A percentile compares a stretch with the other conserved stretches of the same genome.
phyloP scores from a whole-genome alignment of 2,329 filamentous ascomycete genomes.

The Pestalotiopsis sp. region DNA sequence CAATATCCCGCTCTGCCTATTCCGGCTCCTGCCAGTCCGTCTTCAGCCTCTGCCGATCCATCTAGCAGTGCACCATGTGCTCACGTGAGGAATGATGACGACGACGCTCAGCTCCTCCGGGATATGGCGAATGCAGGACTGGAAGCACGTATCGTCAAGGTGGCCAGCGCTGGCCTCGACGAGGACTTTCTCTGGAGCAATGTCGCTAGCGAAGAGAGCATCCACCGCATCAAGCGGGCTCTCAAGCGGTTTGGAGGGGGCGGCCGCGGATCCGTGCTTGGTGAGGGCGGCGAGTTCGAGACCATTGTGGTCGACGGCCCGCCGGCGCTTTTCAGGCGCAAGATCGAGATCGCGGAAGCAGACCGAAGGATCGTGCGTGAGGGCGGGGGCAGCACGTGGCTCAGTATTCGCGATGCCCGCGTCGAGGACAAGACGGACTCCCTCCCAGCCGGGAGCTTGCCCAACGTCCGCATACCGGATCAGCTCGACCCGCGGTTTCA shows the following conservation, averaged over 20 bases:
- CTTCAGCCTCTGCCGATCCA: constrained; percentile 20
- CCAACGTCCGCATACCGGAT: constrained; percentile 57
- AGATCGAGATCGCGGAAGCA: constrained; percentile 63
- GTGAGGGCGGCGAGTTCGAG: constrained; percentile 96
- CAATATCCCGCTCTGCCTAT: constrained; percentile 76
- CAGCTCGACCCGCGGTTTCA: constrained; percentile 68
- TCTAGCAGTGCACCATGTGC: constrained; percentile 22
- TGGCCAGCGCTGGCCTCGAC: constrained; percentile 87
- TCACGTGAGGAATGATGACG: constrained; percentile 27
- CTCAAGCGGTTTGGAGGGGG: constrained; percentile 69
- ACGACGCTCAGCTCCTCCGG: constrained; percentile 65
- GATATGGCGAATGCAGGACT: constrained; percentile 81
- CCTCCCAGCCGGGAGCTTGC: constrained; percentile 9
- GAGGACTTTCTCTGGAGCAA: constrained; percentile 80
- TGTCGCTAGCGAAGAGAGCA: constrained; percentile 62
- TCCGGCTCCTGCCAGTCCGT: constrained; percentile 31
- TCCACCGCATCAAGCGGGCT: constrained; percentile 50
- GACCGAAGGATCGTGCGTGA: constrained; percentile 60
- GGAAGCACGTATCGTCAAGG: constrained; percentile 92
- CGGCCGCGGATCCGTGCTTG: constrained; percentile 72
- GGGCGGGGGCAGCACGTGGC: constrained; percentile 77
- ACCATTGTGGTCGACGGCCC: constrained; percentile 87
- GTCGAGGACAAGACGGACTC: constrained; percentile 45
- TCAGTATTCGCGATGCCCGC: constrained; percentile 62
- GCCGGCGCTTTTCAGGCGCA: constrained; percentile 68